Conservation (phyloP, 164 flowering plant species). For the Litsea cubeba region DNA sequence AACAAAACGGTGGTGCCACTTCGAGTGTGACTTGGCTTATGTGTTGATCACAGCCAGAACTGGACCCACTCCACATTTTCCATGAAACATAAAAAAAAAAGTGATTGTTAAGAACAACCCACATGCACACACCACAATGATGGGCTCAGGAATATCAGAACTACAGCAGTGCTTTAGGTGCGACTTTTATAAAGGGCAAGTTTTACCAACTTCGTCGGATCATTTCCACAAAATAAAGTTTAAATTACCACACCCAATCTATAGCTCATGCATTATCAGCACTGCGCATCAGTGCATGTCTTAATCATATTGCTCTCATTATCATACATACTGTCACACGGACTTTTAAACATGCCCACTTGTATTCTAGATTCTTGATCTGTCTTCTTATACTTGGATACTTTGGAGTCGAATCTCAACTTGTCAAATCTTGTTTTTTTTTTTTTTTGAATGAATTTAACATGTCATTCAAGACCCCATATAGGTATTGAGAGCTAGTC, state of each 20-base stretch:
- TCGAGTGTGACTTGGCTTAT: background rate
- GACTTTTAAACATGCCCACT: background rate
- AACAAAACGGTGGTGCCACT: background rate
- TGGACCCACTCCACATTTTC: background rate
- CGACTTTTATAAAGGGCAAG: background rate
- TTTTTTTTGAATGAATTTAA: background rate
- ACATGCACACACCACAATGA: background rate
- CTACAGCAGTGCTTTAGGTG: background rate
- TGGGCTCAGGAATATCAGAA: background rate
- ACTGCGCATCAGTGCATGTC: background rate
- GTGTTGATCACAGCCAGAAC: background rate
- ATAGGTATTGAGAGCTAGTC: background rate
- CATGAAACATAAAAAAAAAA: background rate
- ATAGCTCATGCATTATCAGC: background rate
- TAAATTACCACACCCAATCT: background rate
- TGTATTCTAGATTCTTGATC: background rate
- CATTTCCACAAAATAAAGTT: background rate
- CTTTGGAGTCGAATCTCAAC: constrained; percentile 2
- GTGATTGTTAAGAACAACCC: background rate
- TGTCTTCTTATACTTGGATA: constrained; percentile 9
- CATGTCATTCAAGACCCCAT: background rate
- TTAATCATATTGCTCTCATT: constrained; percentile 1
- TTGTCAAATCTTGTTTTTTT: background rate
- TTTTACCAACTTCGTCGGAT: background rate
- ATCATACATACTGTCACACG: background rate